Evolutionary conservation across 371 early-diverging fungal species (phyloP).

Genomic region (Quaeritorhiza haematococci): DNA sequence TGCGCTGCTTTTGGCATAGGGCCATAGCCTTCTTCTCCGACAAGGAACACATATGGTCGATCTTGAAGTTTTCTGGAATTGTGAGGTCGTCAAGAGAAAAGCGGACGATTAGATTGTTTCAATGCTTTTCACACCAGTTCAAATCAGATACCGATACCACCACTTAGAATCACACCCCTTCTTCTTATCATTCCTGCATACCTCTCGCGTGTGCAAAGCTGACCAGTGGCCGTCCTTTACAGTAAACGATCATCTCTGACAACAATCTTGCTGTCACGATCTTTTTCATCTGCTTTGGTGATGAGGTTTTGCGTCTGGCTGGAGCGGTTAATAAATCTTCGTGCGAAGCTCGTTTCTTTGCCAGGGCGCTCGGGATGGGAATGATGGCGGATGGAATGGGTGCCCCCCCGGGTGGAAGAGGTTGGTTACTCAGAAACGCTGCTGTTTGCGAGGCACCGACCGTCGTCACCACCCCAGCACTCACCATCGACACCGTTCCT

Average conservation of each 20-base stretch:
- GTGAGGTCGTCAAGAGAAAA: background rate
- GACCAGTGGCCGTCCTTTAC: conserved; percentile 58
- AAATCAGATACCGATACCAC: too few species aligned
- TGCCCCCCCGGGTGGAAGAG: too few species aligned
- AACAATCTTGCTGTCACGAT: conserved; percentile 51
- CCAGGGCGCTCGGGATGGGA: too few species aligned
- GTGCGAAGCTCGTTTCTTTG: background rate
- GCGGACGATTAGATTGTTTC: too few species aligned
- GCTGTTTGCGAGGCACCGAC: too few species aligned
- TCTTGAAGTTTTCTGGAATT: conserved; percentile 25
- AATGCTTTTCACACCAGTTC: too few species aligned
- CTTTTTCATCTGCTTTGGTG: conserved; percentile 32
- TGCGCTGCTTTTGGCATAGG: conserved; percentile 13
- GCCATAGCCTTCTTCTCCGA: conserved; percentile 45
- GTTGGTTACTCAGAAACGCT: too few species aligned
- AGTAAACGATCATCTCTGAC: conserved; percentile 63
- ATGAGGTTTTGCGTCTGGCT: conserved; percentile 1
- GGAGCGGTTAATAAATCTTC: background rate
- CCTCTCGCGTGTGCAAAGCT: conserved; percentile 35
- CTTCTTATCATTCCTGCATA: too few species aligned
- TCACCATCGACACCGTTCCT: too few species aligned
- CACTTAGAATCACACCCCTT: too few species aligned
- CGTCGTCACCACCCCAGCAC: too few species aligned
- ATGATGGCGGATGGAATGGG: too few species aligned
- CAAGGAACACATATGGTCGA: conserved; percentile 63